Conservation (phyloP, 768 basidiomycete genomes). For the Leccinum aurantiacum region DNA sequence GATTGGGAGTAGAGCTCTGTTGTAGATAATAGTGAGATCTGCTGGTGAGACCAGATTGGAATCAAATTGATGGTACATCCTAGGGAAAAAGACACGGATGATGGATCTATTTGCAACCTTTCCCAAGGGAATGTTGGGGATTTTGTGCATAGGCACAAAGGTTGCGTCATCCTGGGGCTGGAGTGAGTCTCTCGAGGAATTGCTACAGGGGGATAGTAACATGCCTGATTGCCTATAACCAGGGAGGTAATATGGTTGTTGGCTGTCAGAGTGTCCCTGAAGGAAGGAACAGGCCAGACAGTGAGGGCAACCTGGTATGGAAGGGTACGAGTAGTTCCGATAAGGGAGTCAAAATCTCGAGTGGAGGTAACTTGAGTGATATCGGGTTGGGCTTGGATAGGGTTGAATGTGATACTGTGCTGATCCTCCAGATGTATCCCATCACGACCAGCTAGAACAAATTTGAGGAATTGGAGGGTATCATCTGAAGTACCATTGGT, state of each 20-base stretch:
- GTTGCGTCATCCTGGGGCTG: not conserved
- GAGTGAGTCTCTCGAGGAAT: not conserved
- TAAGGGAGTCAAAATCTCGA: conserved; percentile 6
- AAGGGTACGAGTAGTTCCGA: not conserved
- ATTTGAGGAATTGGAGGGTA: conserved; percentile 2
- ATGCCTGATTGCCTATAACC: not conserved
- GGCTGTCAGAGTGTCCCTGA: not conserved
- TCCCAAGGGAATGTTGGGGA: conserved; percentile 2
- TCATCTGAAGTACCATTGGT: not conserved
- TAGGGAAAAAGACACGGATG: conserved; percentile 1
- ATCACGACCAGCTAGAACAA: not conserved
- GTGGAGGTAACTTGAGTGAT: not conserved
- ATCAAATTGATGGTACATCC: not conserved
- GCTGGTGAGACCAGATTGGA: not conserved
- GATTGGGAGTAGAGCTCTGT: not conserved
- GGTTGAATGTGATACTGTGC: not conserved
- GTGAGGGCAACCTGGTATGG: not conserved
- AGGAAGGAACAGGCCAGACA: conserved; percentile 3
- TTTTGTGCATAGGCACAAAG: not conserved
- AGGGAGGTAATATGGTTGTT: not conserved
- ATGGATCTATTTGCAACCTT: not conserved
- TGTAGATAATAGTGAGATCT: not conserved
- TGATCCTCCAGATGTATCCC: not conserved
- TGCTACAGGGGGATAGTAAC: not conserved
- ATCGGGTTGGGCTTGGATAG: not conserved